Evolutionary conservation across 177 flowering plant species (phyloP).

Genomic region (Vitis hybrid): DNA sequence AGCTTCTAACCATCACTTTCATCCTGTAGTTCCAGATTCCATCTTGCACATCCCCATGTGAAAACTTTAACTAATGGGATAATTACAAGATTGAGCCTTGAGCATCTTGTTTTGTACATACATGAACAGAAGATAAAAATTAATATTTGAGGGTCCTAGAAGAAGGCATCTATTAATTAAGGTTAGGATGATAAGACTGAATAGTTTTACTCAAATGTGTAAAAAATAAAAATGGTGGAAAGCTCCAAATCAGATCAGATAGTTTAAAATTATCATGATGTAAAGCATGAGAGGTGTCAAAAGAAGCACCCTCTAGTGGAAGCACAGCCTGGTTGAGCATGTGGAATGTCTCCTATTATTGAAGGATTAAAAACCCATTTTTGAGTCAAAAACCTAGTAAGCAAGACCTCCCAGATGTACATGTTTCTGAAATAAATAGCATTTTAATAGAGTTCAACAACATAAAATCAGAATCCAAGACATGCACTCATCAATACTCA

Average conservation of each 20-base stretch:
- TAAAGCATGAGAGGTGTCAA: not conserved
- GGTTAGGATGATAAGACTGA: not conserved
- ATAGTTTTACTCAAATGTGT: not conserved
- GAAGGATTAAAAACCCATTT: not conserved
- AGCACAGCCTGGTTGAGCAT: too few species aligned
- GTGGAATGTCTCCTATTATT: not conserved
- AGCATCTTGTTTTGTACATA: not conserved
- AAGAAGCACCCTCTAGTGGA: not conserved
- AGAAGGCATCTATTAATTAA: not conserved
- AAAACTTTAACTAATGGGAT: not conserved
- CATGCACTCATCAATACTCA: constrained; percentile 31
- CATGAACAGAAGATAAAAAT: not conserved
- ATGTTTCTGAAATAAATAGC: not conserved
- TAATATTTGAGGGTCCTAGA: not conserved
- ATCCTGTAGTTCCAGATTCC: not conserved
- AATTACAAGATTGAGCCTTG: not conserved
- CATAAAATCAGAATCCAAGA: not conserved
- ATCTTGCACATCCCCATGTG: not conserved
- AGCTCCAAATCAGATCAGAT: not conserved
- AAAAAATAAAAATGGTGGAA: not conserved
- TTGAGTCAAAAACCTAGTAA: not conserved
- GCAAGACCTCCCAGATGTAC: not conserved
- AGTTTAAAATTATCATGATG: not conserved
- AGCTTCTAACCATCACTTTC: not conserved
- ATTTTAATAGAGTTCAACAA: not conserved